Conservation (phyloP, 2,329 filamentous ascomycete genomes). For the Pyrenochaeta sp. region DNA sequence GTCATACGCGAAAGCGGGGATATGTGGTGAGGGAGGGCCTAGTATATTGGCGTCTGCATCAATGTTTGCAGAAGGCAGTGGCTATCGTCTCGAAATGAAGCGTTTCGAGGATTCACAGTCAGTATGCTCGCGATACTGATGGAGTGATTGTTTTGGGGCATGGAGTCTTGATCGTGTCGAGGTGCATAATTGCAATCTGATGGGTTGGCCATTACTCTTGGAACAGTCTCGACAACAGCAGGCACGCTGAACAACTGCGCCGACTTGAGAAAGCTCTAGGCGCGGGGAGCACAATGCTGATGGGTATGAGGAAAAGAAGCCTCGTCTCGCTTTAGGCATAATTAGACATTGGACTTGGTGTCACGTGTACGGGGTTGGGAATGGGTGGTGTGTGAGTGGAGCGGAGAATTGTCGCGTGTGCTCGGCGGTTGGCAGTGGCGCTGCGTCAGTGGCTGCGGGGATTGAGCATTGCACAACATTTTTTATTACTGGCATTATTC, state of each 20-base stretch:
- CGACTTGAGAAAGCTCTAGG: no score
- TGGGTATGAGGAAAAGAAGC: no score
- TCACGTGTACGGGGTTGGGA: neutral
- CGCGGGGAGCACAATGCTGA: no score
- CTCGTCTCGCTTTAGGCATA: neutral
- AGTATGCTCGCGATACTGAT: no score
- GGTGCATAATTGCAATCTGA: no score
- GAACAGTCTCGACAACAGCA: no score
- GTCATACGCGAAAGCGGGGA: neutral
- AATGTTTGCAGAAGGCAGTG: neutral
- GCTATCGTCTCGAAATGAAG: no score
- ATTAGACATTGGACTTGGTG: neutral
- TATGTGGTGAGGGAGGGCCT: neutral
- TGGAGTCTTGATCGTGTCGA: no score
- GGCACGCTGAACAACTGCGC: no score
- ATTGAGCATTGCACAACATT: neutral
- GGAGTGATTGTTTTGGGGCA: no score
- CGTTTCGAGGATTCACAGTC: no score
- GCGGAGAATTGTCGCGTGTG: neutral
- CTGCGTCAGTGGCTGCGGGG: slow-evolving; percentile 17
- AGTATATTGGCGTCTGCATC: neutral
- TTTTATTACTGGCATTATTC: neutral
- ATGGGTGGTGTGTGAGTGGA: neutral
- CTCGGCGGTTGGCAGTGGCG: neutral
- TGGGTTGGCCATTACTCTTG: no score